A percentile compares a stretch with the other conserved stretches of the same genome.
These are phyloP conservation scores for Handroanthus guayacan DNA, from an alignment of 257 asterid genomes.

Conservation along the genomic window DNA sequence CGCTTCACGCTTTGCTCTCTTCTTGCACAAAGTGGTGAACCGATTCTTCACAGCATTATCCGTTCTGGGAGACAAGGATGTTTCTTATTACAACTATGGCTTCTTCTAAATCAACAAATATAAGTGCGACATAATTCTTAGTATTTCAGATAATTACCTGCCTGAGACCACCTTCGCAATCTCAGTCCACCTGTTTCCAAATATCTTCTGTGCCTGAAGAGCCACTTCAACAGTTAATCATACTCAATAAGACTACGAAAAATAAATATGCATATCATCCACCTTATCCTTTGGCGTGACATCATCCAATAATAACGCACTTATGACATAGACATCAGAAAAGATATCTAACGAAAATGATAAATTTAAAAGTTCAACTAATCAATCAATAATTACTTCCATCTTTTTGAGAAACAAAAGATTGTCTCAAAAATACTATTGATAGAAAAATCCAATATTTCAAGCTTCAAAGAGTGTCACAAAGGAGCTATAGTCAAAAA, in stretches of 20 bases:
- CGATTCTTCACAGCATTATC: slow-evolving; percentile 99
- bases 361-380: slow-evolving; percentile 14
- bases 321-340: slow-evolving; percentile 20
- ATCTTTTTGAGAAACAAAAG: slow-evolving; percentile 21
- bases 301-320: slow-evolving; percentile 19
- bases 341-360: slow-evolving; percentile 12
- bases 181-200: slow-evolving; percentile 98
- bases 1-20: slow-evolving; percentile 89
- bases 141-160: slow-evolving; percentile 63
- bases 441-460: slow-evolving; percentile 13
- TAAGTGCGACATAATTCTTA: slow-evolving; percentile 20
- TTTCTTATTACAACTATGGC: slow-evolving; percentile 8
- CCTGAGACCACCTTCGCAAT: slow-evolving; percentile 99
- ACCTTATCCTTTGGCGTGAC: slow-evolving; percentile 13
- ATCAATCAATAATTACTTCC: slow-evolving; percentile 16
- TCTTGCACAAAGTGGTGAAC: slow-evolving; percentile 95
- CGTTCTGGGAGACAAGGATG: slow-evolving; percentile 60
- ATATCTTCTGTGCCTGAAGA: slow-evolving; percentile 93
- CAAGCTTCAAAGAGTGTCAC: slow-evolving; percentile 17
- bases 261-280: background rate
- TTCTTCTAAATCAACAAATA: slow-evolving; percentile 9
- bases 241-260: slow-evolving; percentile 18
- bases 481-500: slow-evolving; percentile 13
- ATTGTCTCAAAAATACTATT: background rate
- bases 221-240: slow-evolving; percentile 39